Evolutionary conservation across 1,139 yeast genomes (phyloP), one percentile per base, ranked within the genome.

Genomic region (Suhomyces panamericanus): DNA sequence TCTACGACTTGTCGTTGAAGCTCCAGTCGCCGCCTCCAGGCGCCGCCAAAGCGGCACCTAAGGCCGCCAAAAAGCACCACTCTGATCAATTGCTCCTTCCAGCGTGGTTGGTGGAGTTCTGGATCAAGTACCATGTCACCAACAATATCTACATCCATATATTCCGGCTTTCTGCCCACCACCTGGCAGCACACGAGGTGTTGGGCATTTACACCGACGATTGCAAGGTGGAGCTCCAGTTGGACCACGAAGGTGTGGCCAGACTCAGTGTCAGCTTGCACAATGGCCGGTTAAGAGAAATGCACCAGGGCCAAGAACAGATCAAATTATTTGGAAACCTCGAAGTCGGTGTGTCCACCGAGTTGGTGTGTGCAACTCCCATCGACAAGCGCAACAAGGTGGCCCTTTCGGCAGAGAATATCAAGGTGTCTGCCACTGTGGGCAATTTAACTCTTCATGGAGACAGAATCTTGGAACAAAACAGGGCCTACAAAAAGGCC

Each of bases 101-200:
- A 26, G 49, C 52, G 27, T 34, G 49, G 32, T 9, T 57, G 3
- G 52, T 51, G 39, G 57, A 59, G 12, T 24, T 47, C 28, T 30
- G 51, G 26, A 37, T 52, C 14, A 32, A 42, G 22, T 48, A 50
- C 34, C 47, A 59, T 38, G 35, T 69, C 7, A 49, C 70, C 38
- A 71, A 70, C 49, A 67, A 64, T 43, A 44, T 72, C 42, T 65
- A 62, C 26, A 52, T 73, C 27, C 68, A 67, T 39, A 37, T 70
- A 4, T 57, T 58, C 40, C 58, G 69, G 32, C 53, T 59, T 27
- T 52, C 66, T 1, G 37, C 69, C 6, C 43, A 43, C 41, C 59
- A 58, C 39, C 54, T 57, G 22, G 56, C 47, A 4, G 39, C 55
- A 15, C 51, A 53, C 32, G 55, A 55, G 4, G 46, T 57, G n/a